These are phyloP conservation scores for Cardamine chenopodiifolia DNA, from an alignment of 345 rosid species.

Conservation along the genomic window DNA sequence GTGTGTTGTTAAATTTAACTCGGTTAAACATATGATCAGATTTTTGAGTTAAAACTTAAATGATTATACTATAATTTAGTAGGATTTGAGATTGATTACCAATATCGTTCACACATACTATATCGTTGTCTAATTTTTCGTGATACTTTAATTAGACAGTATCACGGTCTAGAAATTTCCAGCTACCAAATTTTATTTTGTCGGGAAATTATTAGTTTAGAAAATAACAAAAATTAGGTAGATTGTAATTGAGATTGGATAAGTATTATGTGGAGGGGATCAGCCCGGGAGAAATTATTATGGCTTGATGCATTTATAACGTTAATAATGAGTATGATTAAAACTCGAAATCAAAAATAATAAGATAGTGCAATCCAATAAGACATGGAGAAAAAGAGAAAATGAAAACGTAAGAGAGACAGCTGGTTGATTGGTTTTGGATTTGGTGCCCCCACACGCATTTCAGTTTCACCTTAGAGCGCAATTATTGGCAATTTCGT, in stretches of 20 bases:
- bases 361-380: not conserved
- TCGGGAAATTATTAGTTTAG: not conserved
- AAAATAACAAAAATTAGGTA: not conserved
- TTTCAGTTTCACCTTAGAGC: not conserved
- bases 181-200: not conserved
- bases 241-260: slow-evolving; percentile 4
- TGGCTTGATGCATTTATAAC: not conserved
- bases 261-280: not conserved
- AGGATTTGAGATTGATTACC: not conserved
- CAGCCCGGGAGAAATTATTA: not conserved
- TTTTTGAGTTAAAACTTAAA: not conserved
- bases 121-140: not conserved
- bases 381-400: not conserved
- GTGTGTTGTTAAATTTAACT: not conserved
- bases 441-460: slow-evolving; percentile 41
- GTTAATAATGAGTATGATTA: not conserved
- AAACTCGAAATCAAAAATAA: not conserved
- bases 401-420: slow-evolving; percentile 37
- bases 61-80: not conserved
- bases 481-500: slow-evolving; percentile 23
- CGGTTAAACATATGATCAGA: not conserved
- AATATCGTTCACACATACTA: not conserved
- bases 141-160: not conserved
- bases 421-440: slow-evolving; percentile 49
- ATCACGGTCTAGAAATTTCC: slow-evolving; percentile 9